Evolutionary conservation across 2,329 filamentous ascomycete species (phyloP), one percentile per base, ranked within the genome.

Genomic region (Penicillium crustosum): DNA sequence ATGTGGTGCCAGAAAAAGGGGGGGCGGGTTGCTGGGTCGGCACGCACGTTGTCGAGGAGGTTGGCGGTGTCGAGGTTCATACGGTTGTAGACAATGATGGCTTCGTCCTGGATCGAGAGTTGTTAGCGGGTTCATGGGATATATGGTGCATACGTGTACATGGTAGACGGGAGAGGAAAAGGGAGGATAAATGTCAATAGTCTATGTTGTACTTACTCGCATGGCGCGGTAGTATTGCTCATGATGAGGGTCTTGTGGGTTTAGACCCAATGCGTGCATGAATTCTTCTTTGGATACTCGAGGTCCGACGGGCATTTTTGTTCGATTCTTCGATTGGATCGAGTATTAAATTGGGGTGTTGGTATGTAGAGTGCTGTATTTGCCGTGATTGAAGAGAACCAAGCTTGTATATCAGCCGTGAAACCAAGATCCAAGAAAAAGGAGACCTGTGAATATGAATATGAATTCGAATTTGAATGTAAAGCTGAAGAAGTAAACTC

Each of bases 1-100:
- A 79, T 78, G 49, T 79, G 76, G 61, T 79, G 77, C 77, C 77
- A 79, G 67, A 77, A 79, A 64, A 75, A 79, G 1, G 77, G 77
- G 4, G 76, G 76, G 17, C 72, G 70, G 31, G 70, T 74, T 43
- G 61, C 59, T 23, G 73, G 71, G 58, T 78, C 75, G 53, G 65
- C 66, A 41, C 72, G 70, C 36, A 77, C 63, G 51, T 66, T 75
- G 48, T 79, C 77, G 45, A 78, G 69, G 33, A 79, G 72, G 62
- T 73, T 69, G 35, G 71, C 68, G 27, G 68, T 75, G 58, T 77
- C 73, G 60, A 71, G 69, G 58, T 78, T 77, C 60, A 79, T 67
- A 55, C 64, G 65, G 60, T 74, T 77, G 66, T 79, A 79, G 52
- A 77, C 70, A 35, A 68, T 61, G 58, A 79, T 79, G 25, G 77